A percentile compares a stretch with the other conserved stretches of the same genome.
Evolutionary conservation across 306 rosid genomes (phyloP).

Genomic region (Prunus mume): DNA sequence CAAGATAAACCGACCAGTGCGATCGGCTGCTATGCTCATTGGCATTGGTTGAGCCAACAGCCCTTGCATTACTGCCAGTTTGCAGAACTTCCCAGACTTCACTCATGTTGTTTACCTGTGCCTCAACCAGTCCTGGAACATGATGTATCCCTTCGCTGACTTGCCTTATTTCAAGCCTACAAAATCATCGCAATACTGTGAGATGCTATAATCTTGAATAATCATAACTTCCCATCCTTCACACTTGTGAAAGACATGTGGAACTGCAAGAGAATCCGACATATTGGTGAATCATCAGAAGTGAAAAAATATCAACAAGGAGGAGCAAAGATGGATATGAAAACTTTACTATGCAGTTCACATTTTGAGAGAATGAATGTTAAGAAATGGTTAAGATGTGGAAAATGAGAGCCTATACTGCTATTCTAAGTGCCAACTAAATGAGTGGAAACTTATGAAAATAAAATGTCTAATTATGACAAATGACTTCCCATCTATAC

Average conservation of each 20-base stretch:
- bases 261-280: neutral
- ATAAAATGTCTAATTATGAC: neutral
- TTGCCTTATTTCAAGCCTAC: constrained; percentile 86
- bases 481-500: constrained; percentile 4
- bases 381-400: neutral
- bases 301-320: neutral
- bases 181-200: constrained; percentile 14
- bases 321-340: neutral
- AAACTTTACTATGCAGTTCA: neutral
- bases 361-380: neutral
- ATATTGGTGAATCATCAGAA: neutral
- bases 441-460: neutral
- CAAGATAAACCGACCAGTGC: constrained; percentile 61
- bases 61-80: constrained; percentile 97
- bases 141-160: constrained; percentile 85
- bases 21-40: constrained; percentile 96
- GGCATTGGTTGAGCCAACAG: constrained; percentile 82
- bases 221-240: neutral
- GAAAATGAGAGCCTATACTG: neutral
- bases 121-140: constrained; percentile 91
- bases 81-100: constrained; percentile 97
- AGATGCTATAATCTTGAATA: constrained; percentile 18
- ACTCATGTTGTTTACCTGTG: constrained; percentile 73
- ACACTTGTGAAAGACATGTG: neutral
- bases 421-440: neutral